Conservation (phyloP, 257 asterid genomes). For the Leonotis leonurus region DNA sequence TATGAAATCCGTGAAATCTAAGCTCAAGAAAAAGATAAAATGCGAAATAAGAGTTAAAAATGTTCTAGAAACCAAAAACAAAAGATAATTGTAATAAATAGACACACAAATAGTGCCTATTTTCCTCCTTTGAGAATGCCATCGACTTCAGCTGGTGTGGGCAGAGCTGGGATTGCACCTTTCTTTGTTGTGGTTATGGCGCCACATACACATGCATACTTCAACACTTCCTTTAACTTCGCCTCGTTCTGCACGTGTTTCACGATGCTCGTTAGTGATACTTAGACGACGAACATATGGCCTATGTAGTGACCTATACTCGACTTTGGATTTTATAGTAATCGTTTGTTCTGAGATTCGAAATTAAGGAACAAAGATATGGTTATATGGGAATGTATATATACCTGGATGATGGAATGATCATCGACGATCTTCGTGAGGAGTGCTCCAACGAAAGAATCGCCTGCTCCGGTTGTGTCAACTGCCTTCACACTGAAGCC, state of each 20-base stretch:
- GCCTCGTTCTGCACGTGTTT: conserved; percentile 66
- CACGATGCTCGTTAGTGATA: too few species aligned
- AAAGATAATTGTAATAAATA: not conserved
- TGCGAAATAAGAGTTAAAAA: conserved; percentile 4
- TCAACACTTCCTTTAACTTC: conserved; percentile 64
- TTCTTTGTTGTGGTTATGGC: conserved; percentile 92
- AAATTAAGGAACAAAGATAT: too few species aligned
- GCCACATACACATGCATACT: conserved; percentile 86
- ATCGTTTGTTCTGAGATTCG: too few species aligned
- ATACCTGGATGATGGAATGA: conserved; percentile 30
- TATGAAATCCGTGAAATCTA: not conserved
- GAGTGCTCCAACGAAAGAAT: conserved; percentile 46
- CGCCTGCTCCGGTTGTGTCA: conserved; percentile 55
- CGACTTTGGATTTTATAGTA: too few species aligned
- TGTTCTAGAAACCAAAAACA: not conserved
- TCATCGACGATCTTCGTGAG: conserved; percentile 45
- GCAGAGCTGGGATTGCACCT: conserved; percentile 97
- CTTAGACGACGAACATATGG: too few species aligned
- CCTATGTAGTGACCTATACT: too few species aligned
- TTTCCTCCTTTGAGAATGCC: conserved; percentile 25
- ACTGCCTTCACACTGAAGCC: conserved; percentile 32
- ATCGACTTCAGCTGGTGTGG: conserved; percentile 49
- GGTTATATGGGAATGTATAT: not conserved
- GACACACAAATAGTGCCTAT: not conserved
- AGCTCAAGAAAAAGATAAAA: not conserved